Conservation (phyloP, 1,284 basidiomycete species). For the Ganoderma lucidum region DNA sequence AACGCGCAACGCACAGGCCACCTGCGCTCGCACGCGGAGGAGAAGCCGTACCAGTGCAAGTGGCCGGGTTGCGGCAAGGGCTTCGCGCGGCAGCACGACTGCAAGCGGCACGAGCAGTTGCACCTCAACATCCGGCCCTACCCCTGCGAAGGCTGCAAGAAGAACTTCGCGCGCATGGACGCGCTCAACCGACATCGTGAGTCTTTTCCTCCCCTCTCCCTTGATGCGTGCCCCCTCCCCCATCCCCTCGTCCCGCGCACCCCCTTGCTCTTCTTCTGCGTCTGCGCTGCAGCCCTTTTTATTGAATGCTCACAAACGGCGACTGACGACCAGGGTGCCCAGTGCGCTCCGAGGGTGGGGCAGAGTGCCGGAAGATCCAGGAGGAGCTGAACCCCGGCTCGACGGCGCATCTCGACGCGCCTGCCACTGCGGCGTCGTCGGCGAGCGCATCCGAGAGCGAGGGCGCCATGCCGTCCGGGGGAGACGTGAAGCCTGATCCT, state of each 20-base stretch:
- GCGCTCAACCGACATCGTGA: slow-evolving; percentile 80
- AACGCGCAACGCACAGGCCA: slow-evolving; percentile 56
- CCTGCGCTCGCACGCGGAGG: slow-evolving; percentile 84
- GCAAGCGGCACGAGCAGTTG: slow-evolving; percentile 83
- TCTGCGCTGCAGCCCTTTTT: slow-evolving; percentile 13
- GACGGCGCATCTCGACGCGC: slow-evolving; percentile 32
- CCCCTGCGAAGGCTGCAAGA: slow-evolving; percentile 79
- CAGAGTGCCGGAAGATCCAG: slow-evolving; percentile 56
- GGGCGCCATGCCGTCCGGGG: slow-evolving; percentile 26
- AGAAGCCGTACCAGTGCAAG: slow-evolving; percentile 85
- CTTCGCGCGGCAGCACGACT: slow-evolving; percentile 87
- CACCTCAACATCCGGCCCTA: slow-evolving; percentile 82
- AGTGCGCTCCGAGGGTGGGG: slow-evolving; percentile 66
- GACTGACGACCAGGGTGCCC: slow-evolving; percentile 24
- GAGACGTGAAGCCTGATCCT: slow-evolving; percentile 37
- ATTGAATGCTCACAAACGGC: slow-evolving; percentile 9
- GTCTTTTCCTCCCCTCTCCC: slow-evolving; percentile 42
- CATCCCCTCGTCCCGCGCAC: background rate
- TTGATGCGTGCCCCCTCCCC: slow-evolving; percentile 5
- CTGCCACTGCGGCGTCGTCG: slow-evolving; percentile 19
- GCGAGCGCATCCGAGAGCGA: slow-evolving; percentile 29
- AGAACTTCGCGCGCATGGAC: slow-evolving; percentile 83
- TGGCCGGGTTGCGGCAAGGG: slow-evolving; percentile 88
- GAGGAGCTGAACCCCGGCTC: slow-evolving; percentile 40
- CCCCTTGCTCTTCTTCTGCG: slow-evolving; percentile 7